Evolutionary conservation across 164 flowering plant genomes (phyloP).

Genomic region (Platanus orientalis): DNA sequence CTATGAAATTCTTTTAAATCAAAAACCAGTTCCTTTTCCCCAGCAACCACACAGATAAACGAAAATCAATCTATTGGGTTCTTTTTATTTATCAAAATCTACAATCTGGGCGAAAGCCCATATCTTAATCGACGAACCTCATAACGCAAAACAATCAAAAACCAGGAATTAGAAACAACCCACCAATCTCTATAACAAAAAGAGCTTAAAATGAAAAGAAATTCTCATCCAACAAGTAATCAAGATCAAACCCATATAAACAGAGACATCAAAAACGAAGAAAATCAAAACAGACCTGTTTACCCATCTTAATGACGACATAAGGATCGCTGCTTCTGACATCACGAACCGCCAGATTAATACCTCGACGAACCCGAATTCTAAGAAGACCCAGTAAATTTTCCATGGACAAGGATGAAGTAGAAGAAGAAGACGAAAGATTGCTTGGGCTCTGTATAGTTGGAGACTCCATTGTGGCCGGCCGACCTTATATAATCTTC

Average conservation of each 20-base stretch:
- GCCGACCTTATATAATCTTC: too few species aligned
- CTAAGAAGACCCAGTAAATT: conserved; percentile 53
- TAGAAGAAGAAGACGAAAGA: conserved; percentile 4
- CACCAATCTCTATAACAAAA: background rate
- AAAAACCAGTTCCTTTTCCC: too few species aligned
- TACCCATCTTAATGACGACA: conserved; percentile 50
- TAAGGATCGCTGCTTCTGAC: conserved; percentile 62
- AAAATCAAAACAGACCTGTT: conserved; percentile 37
- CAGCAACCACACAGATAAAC: too few species aligned
- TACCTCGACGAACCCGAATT: conserved; percentile 44
- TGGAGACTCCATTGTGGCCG: too few species aligned
- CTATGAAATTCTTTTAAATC: too few species aligned
- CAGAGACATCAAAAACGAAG: background rate
- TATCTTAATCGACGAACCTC: too few species aligned
- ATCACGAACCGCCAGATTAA: conserved; percentile 59
- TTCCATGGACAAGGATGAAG: conserved; percentile 31
- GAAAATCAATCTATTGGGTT: too few species aligned
- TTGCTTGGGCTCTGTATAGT: too few species aligned
- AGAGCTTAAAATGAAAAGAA: background rate
- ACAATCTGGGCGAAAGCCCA: too few species aligned
- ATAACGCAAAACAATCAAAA: background rate
- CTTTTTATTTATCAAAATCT: too few species aligned
- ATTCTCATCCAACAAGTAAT: too few species aligned
- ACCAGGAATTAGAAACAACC: background rate
- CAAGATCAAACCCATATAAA: background rate